These are phyloP conservation scores for Calonectria montana DNA, from an alignment of 2,329 filamentous ascomycete genomes.

Conservation along the genomic window DNA sequence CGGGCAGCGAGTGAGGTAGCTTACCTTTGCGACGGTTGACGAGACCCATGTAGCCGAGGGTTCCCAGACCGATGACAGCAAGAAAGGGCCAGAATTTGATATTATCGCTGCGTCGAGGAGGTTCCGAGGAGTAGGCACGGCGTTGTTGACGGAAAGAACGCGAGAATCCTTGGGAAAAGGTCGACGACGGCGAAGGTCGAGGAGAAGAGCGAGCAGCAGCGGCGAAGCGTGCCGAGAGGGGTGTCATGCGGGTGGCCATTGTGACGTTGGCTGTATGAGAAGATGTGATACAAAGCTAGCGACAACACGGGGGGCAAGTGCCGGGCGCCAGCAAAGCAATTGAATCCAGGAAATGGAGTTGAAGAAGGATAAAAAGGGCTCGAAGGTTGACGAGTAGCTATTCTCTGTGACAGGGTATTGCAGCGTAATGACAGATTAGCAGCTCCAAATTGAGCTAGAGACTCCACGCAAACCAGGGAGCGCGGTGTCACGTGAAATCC, in stretches of 20 bases:
- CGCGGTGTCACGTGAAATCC: background rate
- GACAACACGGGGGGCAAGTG: slow-evolving; percentile 28
- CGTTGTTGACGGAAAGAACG: slow-evolving; percentile 33
- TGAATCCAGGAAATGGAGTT: slow-evolving; percentile 7
- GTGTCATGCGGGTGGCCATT: slow-evolving; percentile 49
- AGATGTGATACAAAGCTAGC: slow-evolving; percentile 10
- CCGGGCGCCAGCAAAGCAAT: slow-evolving; percentile 21
- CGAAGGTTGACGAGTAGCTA: slow-evolving; percentile 2
- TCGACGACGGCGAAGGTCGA: slow-evolving; percentile 28
- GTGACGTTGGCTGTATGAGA: slow-evolving; percentile 18
- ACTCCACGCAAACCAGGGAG: background rate
- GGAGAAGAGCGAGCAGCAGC: slow-evolving; percentile 32
- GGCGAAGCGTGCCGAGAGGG: slow-evolving; percentile 41
- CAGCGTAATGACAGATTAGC: background rate
- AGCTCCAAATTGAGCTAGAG: slow-evolving; percentile 5
- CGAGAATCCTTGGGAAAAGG: slow-evolving; percentile 22
- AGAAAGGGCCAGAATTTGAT: slow-evolving; percentile 72
- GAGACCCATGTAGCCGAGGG: slow-evolving; percentile 62
- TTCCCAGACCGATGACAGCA: slow-evolving; percentile 59
- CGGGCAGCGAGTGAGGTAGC: slow-evolving; percentile 31
- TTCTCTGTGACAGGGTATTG: slow-evolving; percentile 15
- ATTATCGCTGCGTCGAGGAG: slow-evolving; percentile 49
- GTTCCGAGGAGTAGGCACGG: slow-evolving; percentile 57
- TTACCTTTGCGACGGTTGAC: slow-evolving; percentile 63
- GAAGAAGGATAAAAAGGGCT: background rate